Conservation (phyloP, 305 asterid genomes). For the Fraxinus dipetala region DNA sequence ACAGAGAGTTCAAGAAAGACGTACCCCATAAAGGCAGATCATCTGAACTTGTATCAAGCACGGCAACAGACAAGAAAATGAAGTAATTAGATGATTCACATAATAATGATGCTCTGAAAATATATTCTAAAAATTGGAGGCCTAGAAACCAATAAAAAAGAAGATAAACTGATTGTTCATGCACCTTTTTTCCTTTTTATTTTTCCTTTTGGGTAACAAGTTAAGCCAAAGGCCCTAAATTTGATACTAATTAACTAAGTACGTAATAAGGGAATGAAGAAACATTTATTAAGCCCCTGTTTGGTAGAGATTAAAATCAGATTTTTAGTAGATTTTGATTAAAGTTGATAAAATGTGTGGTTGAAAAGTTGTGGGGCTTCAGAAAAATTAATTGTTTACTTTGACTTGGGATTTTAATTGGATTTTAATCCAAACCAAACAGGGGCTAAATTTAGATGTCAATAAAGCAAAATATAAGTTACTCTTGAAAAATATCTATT, state of each 20-base stretch:
- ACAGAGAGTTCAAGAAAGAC: slow-evolving; percentile 15
- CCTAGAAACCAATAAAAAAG: not conserved
- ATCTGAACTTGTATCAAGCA: slow-evolving; percentile 40
- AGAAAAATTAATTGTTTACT: too few relatives aligned
- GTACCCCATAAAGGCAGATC: slow-evolving; percentile 75
- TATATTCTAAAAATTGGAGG: not conserved
- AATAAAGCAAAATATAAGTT: not conserved
- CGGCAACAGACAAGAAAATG: slow-evolving; percentile 21
- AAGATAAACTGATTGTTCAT: not conserved
- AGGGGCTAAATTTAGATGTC: not conserved
- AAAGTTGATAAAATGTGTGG: too few relatives aligned
- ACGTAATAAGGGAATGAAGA: not conserved
- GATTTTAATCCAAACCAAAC: too few relatives aligned
- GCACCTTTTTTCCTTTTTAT: not conserved
- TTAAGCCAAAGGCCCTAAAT: not conserved
- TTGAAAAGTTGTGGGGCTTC: too few relatives aligned
- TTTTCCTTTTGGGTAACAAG: not conserved
- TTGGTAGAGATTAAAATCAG: too few relatives aligned
- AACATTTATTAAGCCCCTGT: not conserved
- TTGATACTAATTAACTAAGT: not conserved
- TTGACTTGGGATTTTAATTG: too few relatives aligned
- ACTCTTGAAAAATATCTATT: not conserved
- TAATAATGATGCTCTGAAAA: not conserved
- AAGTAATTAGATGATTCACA: slow-evolving; percentile 20
- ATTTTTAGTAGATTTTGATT: too few relatives aligned